Conservation (phyloP, 2,329 filamentous ascomycete genomes). For the Gremmenia infestans region DNA sequence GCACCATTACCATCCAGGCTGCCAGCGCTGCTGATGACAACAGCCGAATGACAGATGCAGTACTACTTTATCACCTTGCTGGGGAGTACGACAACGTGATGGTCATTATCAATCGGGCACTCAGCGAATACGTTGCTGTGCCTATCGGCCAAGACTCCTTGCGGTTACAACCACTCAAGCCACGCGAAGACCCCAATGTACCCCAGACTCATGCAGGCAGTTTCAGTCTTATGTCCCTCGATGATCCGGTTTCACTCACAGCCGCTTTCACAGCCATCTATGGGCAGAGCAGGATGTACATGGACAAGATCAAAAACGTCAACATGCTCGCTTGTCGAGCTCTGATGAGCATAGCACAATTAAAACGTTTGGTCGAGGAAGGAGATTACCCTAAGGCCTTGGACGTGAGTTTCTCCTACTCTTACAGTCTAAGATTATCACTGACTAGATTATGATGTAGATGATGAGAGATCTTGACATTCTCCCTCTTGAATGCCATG, state of each 20-base stretch:
- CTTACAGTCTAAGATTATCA: constrained; percentile 1
- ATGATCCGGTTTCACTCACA: constrained; percentile 60
- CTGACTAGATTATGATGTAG: constrained; percentile 36
- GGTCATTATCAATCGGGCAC: constrained; percentile 77
- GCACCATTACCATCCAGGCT: constrained; percentile 87
- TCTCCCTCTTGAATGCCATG: constrained; percentile 69
- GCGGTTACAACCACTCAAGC: constrained; percentile 55
- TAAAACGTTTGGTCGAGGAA: constrained; percentile 53
- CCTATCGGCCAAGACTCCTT: constrained; percentile 79
- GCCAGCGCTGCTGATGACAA: constrained; percentile 92
- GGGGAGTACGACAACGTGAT: constrained; percentile 96
- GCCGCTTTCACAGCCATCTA: constrained; percentile 60
- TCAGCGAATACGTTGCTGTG: constrained; percentile 83
- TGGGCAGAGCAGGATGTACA: constrained; percentile 54
- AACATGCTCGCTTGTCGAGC: constrained; percentile 56
- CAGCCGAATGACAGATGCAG: constrained; percentile 86
- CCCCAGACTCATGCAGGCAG: constrained; percentile 33
- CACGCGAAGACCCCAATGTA: constrained; percentile 15
- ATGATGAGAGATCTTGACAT: constrained; percentile 71
- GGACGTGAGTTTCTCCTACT: constrained; percentile 50
- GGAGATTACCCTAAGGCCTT: constrained; percentile 57
- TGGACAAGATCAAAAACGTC: constrained; percentile 50
- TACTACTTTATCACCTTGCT: constrained; percentile 88
- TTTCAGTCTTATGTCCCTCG: constrained; percentile 60
- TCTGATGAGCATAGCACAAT: constrained; percentile 55